Evolutionary conservation across 179 eudicot species (phyloP), one percentile per base, ranked within the genome.

Genomic region (Spinacia oleracea): DNA sequence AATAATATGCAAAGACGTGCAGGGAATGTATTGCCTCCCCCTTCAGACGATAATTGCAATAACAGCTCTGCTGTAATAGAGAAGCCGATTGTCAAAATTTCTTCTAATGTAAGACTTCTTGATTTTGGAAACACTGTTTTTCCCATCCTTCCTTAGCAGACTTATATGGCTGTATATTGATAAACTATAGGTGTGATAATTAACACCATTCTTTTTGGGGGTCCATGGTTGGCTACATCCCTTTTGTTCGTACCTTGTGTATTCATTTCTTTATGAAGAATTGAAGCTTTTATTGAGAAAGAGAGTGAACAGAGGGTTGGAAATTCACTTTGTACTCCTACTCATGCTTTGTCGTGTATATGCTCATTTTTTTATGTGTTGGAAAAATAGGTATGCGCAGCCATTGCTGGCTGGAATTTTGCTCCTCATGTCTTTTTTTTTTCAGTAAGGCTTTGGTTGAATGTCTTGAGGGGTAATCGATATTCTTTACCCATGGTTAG

Each of bases 21-120:
- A 12, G 99, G 99, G 78, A 80, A 72, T 85, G 74, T 81, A 74
- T 87, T 96, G 84, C 99, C 98, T 71, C 87, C 98, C 48, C 97
- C 99, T 15, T 67, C 83, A 18, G 96, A 89, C 81, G 91, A 86
- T 53, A 71, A 81, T 70, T 84, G 83, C 78, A 80, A 72, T 81
- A 81, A 74, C 75, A 82, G 75, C 66, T 74, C 77, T 66, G 43
- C 83, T 79, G 73, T 76, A 58, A 70, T 82, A 5, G 92, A 81
- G 75, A 90, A 83, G 77, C 83, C 80, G 62, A 74, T 76, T 74
- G 75, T 70, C 15, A 85, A 86, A 85, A 85, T 77, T 82, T 40
- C 84, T 77, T 73, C 74, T 23, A 88, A 75, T 78, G 97, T 93
- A 90, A 84, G 97, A 31, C 21, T 32, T 77, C 40, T 59, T 14